A percentile compares a stretch with the other conserved stretches of the same genome.
These are phyloP conservation scores for Casuarina cunninghamiana DNA, from an alignment of 306 rosid genomes.

Conservation along the genomic window DNA sequence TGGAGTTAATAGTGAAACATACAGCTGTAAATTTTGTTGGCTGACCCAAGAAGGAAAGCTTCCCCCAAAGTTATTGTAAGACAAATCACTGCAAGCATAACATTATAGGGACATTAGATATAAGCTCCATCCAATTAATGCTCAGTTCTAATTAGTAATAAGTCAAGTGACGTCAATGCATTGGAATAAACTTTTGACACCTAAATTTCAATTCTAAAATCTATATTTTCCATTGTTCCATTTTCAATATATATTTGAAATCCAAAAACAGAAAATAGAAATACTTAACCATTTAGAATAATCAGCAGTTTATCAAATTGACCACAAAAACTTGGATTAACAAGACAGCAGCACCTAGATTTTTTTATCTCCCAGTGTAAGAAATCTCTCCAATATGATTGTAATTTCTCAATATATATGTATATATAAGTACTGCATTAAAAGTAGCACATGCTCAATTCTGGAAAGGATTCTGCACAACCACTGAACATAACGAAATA, in stretches of 20 bases:
- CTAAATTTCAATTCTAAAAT: background rate
- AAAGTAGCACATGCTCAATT: background rate
- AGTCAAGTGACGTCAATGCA: background rate
- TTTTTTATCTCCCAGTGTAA: background rate
- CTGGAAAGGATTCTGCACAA: background rate
- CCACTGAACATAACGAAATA: background rate
- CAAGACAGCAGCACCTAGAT: background rate
- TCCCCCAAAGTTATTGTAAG: conserved; percentile 75
- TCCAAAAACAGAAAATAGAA: too few relatives aligned
- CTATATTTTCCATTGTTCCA: background rate
- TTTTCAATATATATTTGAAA: too few relatives aligned
- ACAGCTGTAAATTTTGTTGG: conserved; percentile 51
- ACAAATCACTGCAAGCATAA: conserved; percentile 69
- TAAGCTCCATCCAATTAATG: background rate
- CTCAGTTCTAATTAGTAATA: background rate
- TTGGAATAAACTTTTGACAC: background rate
- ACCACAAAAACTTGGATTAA: background rate
- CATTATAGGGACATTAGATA: conserved; percentile 10
- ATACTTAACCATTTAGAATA: background rate
- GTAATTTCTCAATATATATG: background rate
- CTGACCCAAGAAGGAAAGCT: conserved; percentile 77
- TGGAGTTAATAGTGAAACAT: conserved; percentile 18
- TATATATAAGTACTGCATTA: too few relatives aligned
- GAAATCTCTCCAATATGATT: background rate
- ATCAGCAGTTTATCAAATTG: background rate